A percentile compares a stretch with the other conserved stretches of the same genome.
These are phyloP conservation scores for Dioscorea cayenensis DNA, from an alignment of 116 monocot genomes.

Conservation along the genomic window DNA sequence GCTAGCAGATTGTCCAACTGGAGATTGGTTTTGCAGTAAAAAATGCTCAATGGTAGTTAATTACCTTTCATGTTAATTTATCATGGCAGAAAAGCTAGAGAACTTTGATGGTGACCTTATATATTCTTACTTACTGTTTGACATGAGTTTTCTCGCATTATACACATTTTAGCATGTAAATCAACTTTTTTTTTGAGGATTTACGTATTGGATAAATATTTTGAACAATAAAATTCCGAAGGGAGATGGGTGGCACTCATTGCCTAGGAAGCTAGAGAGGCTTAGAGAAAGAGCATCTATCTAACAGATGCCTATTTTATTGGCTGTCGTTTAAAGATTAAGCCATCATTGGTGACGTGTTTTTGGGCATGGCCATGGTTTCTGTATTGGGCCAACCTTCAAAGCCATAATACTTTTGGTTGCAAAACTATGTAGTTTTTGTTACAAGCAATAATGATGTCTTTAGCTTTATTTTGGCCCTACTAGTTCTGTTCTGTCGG, in stretches of 20 bases:
- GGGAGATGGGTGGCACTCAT: background rate
- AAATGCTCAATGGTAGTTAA: constrained; percentile 46
- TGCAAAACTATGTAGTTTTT: too few species aligned
- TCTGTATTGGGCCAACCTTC: too few species aligned
- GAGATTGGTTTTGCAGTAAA: constrained; percentile 63
- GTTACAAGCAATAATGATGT: too few species aligned
- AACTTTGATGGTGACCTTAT: background rate
- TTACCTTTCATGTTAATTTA: background rate
- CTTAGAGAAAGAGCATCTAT: too few species aligned
- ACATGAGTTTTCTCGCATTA: background rate
- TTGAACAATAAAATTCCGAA: background rate
- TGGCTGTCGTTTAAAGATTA: too few species aligned
- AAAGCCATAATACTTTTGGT: too few species aligned
- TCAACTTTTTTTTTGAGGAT: background rate
- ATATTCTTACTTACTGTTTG: background rate
- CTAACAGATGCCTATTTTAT: too few species aligned
- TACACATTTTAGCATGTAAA: background rate
- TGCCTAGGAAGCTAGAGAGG: too few species aligned
- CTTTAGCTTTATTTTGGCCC: too few species aligned
- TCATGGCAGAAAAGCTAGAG: background rate
- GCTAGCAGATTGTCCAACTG: constrained; percentile 31
- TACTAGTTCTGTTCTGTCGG: too few species aligned
- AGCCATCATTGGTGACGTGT: too few species aligned
- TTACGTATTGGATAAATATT: background rate
- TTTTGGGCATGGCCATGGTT: too few species aligned